phyloP scores from a whole-genome alignment of 176 grass and related monocot species.

The Raddia guianensis region DNA sequence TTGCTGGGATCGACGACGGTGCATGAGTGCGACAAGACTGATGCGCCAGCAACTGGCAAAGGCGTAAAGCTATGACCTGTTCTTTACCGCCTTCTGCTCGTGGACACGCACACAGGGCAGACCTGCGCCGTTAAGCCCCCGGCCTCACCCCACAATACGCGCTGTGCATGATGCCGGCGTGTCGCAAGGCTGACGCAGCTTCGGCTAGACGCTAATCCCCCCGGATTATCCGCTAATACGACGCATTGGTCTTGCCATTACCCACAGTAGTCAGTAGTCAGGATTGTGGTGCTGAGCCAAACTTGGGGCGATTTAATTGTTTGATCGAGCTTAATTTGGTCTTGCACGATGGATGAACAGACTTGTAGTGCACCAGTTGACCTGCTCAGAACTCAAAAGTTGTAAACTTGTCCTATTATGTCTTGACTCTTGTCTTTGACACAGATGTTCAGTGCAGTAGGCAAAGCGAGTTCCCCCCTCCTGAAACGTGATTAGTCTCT shows the following conservation, averaged over 20 bases:
- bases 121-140: background rate
- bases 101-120: no score
- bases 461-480: no score
- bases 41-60: background rate
- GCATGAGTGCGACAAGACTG: background rate
- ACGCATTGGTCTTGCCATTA: background rate
- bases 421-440: no score
- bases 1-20: slow-evolving; percentile 13
- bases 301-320: background rate
- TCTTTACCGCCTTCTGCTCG: background rate
- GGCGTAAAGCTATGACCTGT: background rate
- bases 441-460: no score
- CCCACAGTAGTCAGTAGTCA: no score
- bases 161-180: background rate
- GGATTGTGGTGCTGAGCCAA: slow-evolving; percentile 17
- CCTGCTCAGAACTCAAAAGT: background rate
- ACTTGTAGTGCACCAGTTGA: background rate
- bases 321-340: background rate
- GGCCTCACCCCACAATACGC: background rate
- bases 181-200: slow-evolving; percentile 21
- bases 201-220: no score
- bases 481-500: no score
- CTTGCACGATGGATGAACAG: background rate
- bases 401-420: no score
- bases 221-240: no score